Base-by-base conservation (phyloP, 2,329 filamentous ascomycete genomes). In the Pseudogymnoascus sp. region DNA sequence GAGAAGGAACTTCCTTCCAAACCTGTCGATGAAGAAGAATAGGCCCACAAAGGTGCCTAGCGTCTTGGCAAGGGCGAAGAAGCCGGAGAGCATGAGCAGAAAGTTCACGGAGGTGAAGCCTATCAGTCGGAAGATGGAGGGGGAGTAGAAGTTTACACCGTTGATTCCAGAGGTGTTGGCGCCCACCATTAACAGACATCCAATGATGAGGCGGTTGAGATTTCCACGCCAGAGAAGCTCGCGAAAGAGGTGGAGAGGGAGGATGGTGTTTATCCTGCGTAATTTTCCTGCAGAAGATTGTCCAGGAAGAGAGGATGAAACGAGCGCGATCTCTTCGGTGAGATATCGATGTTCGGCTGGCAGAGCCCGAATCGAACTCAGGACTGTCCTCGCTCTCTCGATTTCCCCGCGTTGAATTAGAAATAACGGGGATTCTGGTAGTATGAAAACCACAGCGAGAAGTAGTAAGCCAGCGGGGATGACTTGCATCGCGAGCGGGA, bases 351-450 rank as follows among this genome's bases (percentile, higher is more conserved):
- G 43, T 14, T 62, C 41, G 14, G 28, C 31, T 16, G 43, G 31
- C n/a, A 62, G 40, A 38, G 19, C 16, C 14, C 61, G 61, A 26
- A 62, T 26, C 5, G 33, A 62, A 24, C 33, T 26, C n/a, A 62
- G 46, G 22, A 60, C 7, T 56, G 16, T 60, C 16, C 61, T 59
- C 6, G 61, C 61, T 56, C 19, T 24, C 2, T 5, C 28, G n/a
- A 14, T 24, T 33, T 41, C 8, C 31, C 46, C 61, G 14, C 35
- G 26, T 19, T 60, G 31, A 75, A 90, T 84, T 16, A 88, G 76
- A 73, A 78, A 90, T 19, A 89, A 82, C 0, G 89, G 89, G 0
- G 87, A 89, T 72, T 91, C 89, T 7, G 88, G 89, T 2, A 91
- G 81, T 62, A 90, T 65, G 40, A 87, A 66, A 76, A 91, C 31